Base-by-base conservation (phyloP, 2,329 filamentous ascomycete genomes). In the Seiridium cupressi region DNA sequence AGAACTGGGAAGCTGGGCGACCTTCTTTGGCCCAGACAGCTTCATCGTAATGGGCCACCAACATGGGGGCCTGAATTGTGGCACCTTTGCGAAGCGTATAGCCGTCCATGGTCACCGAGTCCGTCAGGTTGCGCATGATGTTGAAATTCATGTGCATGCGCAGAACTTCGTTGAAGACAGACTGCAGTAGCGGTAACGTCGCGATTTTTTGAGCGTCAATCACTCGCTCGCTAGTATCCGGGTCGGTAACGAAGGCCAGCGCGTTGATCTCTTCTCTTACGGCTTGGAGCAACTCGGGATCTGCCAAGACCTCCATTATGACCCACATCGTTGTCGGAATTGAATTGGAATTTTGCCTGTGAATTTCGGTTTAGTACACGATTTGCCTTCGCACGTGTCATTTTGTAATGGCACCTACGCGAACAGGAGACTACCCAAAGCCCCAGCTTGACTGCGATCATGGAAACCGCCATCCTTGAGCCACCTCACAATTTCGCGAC, bases 321-420 rank as follows among this genome's bases (percentile, higher is more conserved):
- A 60, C 57, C 72, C 72, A 74, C 0, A 64, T 63, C 3, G 67
- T 62, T 0, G 70, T 64, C 0, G 72, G 72, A 4, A 74, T 63
- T 0, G 67, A 64, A 49, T 74, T 73, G 5, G 67, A 64, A 36
- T 72, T 70, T 31, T 65, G 61, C 1, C 70, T 69, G 57, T 13
- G n/a, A n/a, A n/a, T n/a, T n/a, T n/a, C n/a, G n/a, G n/a, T n/a
- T n/a, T n/a, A n/a, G n/a, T n/a, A n/a, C n/a, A n/a, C n/a, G n/a
- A n/a, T n/a, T n/a, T n/a, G n/a, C n/a, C n/a, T n/a, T n/a, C n/a
- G n/a, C n/a, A n/a, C n/a, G n/a, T n/a, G n/a, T n/a, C n/a, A n/a
- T n/a, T n/a, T n/a, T n/a, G 2, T 4, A 18, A n/a, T 9, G 3
- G 35, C 5, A 40, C 35, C 10, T 44, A 42, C 40, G 36, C 64